Evolutionary conservation across 2,329 filamentous ascomycete genomes (phyloP), one percentile per base, ranked within the genome.

Genomic region (Rhynchosporium secalis): DNA sequence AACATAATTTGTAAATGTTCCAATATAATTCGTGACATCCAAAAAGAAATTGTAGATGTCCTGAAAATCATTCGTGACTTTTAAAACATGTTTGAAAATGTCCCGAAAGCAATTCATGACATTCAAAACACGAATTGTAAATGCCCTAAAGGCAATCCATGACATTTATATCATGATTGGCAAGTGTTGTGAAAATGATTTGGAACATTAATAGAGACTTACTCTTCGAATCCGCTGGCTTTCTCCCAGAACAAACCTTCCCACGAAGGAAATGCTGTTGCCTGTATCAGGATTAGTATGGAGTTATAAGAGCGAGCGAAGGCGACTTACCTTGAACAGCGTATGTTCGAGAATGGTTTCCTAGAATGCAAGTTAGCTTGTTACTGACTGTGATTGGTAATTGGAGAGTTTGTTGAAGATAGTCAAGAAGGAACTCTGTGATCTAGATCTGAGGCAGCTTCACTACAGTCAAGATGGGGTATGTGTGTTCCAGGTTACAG

Each of bases 291-390:
- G 6, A 10, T 36, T 36, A 36, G 33, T 10, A 36, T 6, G 33
- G 33, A 36, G 33, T 5, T 5, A 36, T 36, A 5, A 36, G 33
- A 36, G 33, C 33, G 33, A 36, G 33, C 33, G 33, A 36, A 36
- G 33, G 9, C 33, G 9, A 36, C 2, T 10, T 36, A 36, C 33
- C 72, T 96, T 96, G 83, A 98, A 98, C 7, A 97, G 77, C 0
- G 94, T 97, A 73, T 99, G 95, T 75, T 99, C 95, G 4, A 99
- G 82, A 72, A 99, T 99, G 0, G 93, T 98, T 76, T 99, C 95
- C 77, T 20, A 20, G 20, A 20, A 20, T 20, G 20, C 20, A 20
- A 20, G 20, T 20, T 20, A 20, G 20, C 20, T 20, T 20, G 20
- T 20, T 20, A 20, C 1, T 20, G 20, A 20, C 20, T 20, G 20